phyloP scores from a whole-genome alignment of 139 green algal genomes.

The Zygnema cylindricum region DNA sequence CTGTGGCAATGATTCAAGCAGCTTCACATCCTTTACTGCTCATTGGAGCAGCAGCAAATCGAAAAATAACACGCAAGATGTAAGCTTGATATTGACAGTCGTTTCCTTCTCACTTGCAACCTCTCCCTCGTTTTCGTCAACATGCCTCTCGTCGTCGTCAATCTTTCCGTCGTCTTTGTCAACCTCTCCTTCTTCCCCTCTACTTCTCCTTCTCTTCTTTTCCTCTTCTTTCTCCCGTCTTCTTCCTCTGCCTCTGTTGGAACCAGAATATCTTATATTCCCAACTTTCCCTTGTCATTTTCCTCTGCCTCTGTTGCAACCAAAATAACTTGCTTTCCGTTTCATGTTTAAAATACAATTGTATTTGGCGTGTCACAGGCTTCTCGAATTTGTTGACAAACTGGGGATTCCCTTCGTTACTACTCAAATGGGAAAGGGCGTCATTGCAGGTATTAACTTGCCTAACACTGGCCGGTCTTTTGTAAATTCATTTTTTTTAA shows the following conservation, averaged over 20 bases:
- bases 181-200: neutral
- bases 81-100: too few species aligned
- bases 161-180: too few species aligned
- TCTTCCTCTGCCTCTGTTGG: neutral
- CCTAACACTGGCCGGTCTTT: neutral
- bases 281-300: neutral
- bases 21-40: conserved; percentile 61
- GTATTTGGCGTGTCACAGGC: conserved; percentile 15
- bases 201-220: neutral
- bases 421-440: conserved; percentile 68
- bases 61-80: conserved; percentile 64
- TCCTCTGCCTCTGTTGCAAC: too few species aligned
- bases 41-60: conserved; percentile 61
- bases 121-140: too few species aligned
- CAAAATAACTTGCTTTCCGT: too few species aligned
- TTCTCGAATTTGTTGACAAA: conserved; percentile 60
- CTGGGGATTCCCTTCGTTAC: conserved; percentile 56
- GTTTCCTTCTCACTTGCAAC: neutral
- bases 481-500: neutral
- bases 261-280: neutral
- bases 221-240: neutral
- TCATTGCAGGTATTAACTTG: conserved; percentile 51
- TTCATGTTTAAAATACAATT: too few species aligned
- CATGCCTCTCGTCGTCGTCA: too few species aligned
- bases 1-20: conserved; percentile 59